These are phyloP conservation scores for Davidsoniella virescens DNA, from an alignment of 2,329 filamentous ascomycete genomes.

Conservation along the genomic window DNA sequence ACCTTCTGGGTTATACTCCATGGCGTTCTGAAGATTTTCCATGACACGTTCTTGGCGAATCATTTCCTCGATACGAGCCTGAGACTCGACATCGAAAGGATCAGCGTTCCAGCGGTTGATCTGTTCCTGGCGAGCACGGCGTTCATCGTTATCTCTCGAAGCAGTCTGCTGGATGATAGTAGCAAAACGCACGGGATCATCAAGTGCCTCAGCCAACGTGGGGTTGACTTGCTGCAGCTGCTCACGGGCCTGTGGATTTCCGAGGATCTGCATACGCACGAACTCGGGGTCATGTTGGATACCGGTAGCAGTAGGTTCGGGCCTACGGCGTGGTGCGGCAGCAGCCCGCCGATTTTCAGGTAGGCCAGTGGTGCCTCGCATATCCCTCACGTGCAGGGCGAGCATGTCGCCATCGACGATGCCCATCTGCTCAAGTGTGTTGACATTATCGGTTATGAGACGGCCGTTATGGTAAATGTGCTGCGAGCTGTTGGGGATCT, in stretches of 20 bases:
- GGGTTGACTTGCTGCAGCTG: constrained; percentile 59
- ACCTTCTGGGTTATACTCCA: constrained; percentile 97
- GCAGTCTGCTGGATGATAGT: constrained; percentile 53
- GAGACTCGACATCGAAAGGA: constrained; percentile 83
- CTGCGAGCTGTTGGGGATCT: constrained; percentile 55
- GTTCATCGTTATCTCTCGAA: constrained; percentile 53
- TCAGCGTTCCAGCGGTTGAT: constrained; percentile 81
- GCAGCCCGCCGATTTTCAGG: constrained; percentile 17
- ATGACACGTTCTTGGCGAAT: constrained; percentile 89
- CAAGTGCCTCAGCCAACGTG: constrained; percentile 57
- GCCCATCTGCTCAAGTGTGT: constrained; percentile 66
- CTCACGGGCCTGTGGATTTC: constrained; percentile 55
- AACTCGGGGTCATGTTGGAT: constrained; percentile 55
- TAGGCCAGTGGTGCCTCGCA: constrained; percentile 31
- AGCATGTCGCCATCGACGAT: constrained; percentile 87
- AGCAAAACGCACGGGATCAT: constrained; percentile 62
- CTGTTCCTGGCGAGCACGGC: constrained; percentile 63
- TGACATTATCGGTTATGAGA: constrained; percentile 57
- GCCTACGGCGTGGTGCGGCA: constrained; percentile 19
- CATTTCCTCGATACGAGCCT: constrained; percentile 87
- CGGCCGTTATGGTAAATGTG: constrained; percentile 83
- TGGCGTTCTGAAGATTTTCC: constrained; percentile 89
- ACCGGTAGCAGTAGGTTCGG: constrained; percentile 16
- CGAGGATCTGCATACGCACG: constrained; percentile 66
- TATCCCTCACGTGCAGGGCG: constrained; percentile 60